Evolutionary conservation across 129 eudicot species (phyloP).

Genomic region (Escallonia rubra): DNA sequence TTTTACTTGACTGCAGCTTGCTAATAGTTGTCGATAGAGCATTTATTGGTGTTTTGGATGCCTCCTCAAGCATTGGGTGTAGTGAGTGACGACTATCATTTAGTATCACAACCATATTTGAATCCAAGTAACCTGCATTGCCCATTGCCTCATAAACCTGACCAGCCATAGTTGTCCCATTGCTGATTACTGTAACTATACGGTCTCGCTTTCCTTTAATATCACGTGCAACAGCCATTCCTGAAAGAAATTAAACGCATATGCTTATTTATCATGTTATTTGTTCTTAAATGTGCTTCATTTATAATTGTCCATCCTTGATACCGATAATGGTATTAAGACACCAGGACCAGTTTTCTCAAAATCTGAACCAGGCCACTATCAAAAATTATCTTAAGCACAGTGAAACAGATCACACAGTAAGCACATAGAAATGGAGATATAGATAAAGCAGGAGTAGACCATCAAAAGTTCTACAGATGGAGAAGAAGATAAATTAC

Average conservation of each 20-base stretch:
- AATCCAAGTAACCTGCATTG: constrained; percentile 89
- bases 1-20: constrained; percentile 82
- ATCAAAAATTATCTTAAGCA: background rate
- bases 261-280: background rate
- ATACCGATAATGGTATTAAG: background rate
- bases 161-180: constrained; percentile 72
- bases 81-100: constrained; percentile 79
- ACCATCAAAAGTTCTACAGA: background rate
- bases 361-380: background rate
- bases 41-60: constrained; percentile 61
- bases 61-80: constrained; percentile 59
- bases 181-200: constrained; percentile 78
- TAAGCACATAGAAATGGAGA: too few relatives aligned
- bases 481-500: background rate
- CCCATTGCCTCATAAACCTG: constrained; percentile 98
- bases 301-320: constrained; percentile 2
- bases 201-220: constrained; percentile 76
- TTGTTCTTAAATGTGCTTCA: background rate
- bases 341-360: background rate
- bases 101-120: constrained; percentile 80
- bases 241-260: constrained; percentile 31
- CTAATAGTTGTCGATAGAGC: constrained; percentile 64
- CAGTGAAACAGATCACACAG: too few relatives aligned
- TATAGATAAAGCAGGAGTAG: background rate
- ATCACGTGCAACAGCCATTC: constrained; percentile 94